Conservation (phyloP, 1,284 basidiomycete species). For the Tetrapyrgos nigripes region DNA sequence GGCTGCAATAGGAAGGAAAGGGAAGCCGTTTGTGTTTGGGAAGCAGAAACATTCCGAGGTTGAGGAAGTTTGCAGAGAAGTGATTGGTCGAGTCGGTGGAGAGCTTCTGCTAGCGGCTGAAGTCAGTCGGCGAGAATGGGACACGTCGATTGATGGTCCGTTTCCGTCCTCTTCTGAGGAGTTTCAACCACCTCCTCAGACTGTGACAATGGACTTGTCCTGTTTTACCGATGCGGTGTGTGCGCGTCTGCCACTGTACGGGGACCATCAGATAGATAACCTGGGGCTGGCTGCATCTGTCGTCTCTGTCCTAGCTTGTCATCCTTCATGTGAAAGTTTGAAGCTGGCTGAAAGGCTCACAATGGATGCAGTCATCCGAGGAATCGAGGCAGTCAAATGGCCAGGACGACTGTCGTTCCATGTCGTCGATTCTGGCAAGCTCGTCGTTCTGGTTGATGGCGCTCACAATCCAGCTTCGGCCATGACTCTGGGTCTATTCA, state of each 20-base stretch:
- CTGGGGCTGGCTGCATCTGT: slow-evolving; percentile 73
- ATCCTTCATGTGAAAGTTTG: slow-evolving; percentile 37
- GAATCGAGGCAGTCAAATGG: slow-evolving; percentile 75
- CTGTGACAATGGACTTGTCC: slow-evolving; percentile 47
- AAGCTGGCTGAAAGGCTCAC: slow-evolving; percentile 47
- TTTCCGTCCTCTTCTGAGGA: slow-evolving; percentile 36
- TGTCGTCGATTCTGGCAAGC: slow-evolving; percentile 22
- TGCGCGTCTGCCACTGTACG: slow-evolving; percentile 69
- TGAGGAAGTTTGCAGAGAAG: slow-evolving; percentile 36
- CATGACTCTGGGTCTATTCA: slow-evolving; percentile 71
- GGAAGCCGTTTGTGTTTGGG: slow-evolving; percentile 79
- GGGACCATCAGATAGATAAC: slow-evolving; percentile 86
- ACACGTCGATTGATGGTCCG: slow-evolving; percentile 42
- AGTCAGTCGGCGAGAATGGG: slow-evolving; percentile 40
- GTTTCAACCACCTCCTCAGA: slow-evolving; percentile 47
- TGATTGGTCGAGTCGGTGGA: slow-evolving; percentile 49
- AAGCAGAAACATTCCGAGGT: slow-evolving; percentile 68
- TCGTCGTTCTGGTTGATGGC: slow-evolving; percentile 83
- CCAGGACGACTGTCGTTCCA: slow-evolving; percentile 86
- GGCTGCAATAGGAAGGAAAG: slow-evolving; percentile 77
- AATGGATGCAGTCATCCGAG: slow-evolving; percentile 53
- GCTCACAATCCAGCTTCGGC: slow-evolving; percentile 95
- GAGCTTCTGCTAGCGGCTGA: slow-evolving; percentile 43
- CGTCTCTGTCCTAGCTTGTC: slow-evolving; percentile 65
- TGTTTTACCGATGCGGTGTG: slow-evolving; percentile 49